These are phyloP conservation scores for Suillus fuscotomentosus DNA, from an alignment of 768 basidiomycete species.

Conservation along the genomic window DNA sequence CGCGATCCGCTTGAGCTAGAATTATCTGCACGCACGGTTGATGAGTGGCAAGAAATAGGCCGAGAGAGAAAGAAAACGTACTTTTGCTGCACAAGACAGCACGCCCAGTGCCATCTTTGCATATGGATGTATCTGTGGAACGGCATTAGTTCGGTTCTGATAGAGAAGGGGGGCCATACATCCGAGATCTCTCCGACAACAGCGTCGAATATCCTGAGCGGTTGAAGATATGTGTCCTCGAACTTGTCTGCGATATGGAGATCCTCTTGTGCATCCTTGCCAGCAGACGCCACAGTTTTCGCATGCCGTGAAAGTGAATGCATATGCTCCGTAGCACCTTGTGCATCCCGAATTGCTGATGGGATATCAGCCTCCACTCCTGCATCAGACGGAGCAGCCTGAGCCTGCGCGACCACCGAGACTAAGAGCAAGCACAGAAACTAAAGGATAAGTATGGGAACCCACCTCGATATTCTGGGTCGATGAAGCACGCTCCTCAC, in stretches of 20 bases:
- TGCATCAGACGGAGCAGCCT: no score
- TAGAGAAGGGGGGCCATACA: background rate
- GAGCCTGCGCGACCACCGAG: no score
- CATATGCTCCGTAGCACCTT: no score
- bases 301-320: background rate
- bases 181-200: background rate
- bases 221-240: background rate
- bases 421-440: no score
- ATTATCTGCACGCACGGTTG: background rate
- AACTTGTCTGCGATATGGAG: background rate
- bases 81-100: background rate
- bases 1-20: slow-evolving; percentile 1
- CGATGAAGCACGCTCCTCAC: no score
- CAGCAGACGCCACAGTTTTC: background rate
- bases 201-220: background rate
- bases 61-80: background rate
- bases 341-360: no score
- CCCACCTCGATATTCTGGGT: no score
- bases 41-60: no score
- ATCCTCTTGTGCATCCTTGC: background rate
- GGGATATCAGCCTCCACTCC: no score
- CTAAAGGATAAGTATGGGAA: no score
- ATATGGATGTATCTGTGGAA: slow-evolving; percentile 4
- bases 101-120: slow-evolving; percentile 5
- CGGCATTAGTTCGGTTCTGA: background rate